Conservation (phyloP, 2,329 filamentous ascomycete species). For the Chrysoporthe puriensis region DNA sequence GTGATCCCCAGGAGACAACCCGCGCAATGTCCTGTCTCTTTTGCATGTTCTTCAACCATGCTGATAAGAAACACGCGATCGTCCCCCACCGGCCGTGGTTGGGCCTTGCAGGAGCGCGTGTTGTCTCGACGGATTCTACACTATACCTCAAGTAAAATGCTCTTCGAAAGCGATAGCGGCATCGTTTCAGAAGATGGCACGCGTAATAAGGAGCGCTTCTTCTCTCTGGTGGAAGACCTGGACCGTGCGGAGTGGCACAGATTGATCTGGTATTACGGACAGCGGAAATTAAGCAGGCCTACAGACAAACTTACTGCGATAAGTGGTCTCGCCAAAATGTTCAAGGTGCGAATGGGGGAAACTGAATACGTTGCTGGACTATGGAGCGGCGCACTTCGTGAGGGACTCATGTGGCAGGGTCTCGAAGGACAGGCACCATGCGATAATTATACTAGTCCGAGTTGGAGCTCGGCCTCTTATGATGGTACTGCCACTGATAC, state of each 20-base stretch:
- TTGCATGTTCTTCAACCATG: not conserved
- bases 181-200: conserved; percentile 24
- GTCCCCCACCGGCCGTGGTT: not conserved
- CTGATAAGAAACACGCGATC: too few species aligned
- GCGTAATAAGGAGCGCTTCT: not conserved
- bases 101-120: conserved; percentile 20
- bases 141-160: conserved; percentile 18
- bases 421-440: not conserved
- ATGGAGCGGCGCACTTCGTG: conserved; percentile 28
- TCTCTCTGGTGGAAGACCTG: not conserved
- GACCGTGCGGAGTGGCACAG: not conserved
- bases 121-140: conserved; percentile 17
- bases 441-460: conserved; percentile 30
- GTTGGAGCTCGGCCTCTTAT: conserved; percentile 33
- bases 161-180: conserved; percentile 25
- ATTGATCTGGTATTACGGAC: conserved; percentile 16
- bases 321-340: conserved; percentile 28
- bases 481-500: conserved; percentile 1
- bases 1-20: too few species aligned
- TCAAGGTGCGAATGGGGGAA: conserved; percentile 16
- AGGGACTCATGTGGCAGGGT: conserved; percentile 27
- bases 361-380: conserved; percentile 30
- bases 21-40: not conserved
- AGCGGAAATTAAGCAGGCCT: conserved; percentile 22
- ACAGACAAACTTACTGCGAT: conserved; percentile 30